These are phyloP conservation scores for Cadophora gregata DNA, from an alignment of 2,329 filamentous ascomycete genomes.

Conservation along the genomic window DNA sequence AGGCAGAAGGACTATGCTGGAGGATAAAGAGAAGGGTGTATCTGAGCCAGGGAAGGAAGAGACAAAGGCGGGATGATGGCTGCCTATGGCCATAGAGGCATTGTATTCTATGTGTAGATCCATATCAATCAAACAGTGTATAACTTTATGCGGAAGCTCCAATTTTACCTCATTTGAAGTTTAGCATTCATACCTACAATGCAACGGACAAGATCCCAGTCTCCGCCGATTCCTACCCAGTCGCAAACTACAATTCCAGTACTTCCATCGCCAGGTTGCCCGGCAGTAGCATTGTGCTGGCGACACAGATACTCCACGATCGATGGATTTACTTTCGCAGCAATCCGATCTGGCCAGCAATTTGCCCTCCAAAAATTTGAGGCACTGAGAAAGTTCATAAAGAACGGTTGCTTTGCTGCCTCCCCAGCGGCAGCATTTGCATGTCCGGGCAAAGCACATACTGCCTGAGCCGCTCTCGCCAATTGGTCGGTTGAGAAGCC, in stretches of 20 bases:
- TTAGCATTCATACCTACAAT: slow-evolving; percentile 91
- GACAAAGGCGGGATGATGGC: slow-evolving; percentile 31
- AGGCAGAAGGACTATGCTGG: slow-evolving; percentile 78
- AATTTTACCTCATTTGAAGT: slow-evolving; percentile 52
- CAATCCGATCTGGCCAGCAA: slow-evolving; percentile 94
- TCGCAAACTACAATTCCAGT: slow-evolving; percentile 93
- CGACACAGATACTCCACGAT: slow-evolving; percentile 67
- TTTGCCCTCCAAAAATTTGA: slow-evolving; percentile 93
- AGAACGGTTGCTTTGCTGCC: slow-evolving; percentile 62
- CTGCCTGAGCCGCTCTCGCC: slow-evolving; percentile 67
- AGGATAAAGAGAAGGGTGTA: slow-evolving; percentile 63
- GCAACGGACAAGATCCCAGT: slow-evolving; percentile 89
- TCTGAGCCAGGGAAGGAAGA: slow-evolving; percentile 31
- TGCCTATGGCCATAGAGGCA: slow-evolving; percentile 9
- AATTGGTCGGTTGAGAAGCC: slow-evolving; percentile 75
- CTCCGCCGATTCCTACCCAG: slow-evolving; percentile 84
- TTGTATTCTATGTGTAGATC: slow-evolving; percentile 42
- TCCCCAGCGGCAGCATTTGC: slow-evolving; percentile 34
- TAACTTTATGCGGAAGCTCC: not conserved
- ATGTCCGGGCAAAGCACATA: slow-evolving; percentile 53
- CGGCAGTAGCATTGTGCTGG: slow-evolving; percentile 51
- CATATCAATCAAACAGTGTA: slow-evolving; percentile 19
- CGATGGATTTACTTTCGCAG: slow-evolving; percentile 83
- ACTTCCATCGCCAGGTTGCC: slow-evolving; percentile 66
- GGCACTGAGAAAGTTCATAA: slow-evolving; percentile 87